Conservation (phyloP, 352 stramenopile genomes). For the Aphanomyces stellatus region DNA sequence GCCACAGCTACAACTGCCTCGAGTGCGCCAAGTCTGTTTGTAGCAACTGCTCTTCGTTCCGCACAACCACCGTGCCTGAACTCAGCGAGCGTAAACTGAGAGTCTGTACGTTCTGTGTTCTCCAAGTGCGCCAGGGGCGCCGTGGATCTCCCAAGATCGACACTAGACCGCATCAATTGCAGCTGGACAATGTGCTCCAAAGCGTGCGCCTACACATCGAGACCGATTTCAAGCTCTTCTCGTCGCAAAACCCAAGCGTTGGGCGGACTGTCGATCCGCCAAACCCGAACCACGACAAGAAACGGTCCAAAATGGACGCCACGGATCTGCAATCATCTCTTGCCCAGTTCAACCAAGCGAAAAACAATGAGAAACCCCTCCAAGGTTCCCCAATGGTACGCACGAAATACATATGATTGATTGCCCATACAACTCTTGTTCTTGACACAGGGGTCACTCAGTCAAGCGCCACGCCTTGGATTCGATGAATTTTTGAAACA, state of each 20-base stretch:
- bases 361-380: too few relatives aligned
- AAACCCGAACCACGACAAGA: too few relatives aligned
- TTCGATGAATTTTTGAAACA: too few relatives aligned
- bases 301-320: too few relatives aligned
- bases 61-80: slow-evolving; percentile 50
- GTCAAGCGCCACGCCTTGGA: too few relatives aligned
- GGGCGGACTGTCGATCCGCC: too few relatives aligned
- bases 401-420: too few relatives aligned
- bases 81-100: slow-evolving; percentile 65
- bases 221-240: slow-evolving; percentile 13
- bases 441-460: too few relatives aligned
- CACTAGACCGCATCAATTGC: slow-evolving; percentile 37
- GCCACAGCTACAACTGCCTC: slow-evolving; percentile 72
- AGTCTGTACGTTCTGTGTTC: slow-evolving; percentile 70
- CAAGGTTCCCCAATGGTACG: too few relatives aligned
- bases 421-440: too few relatives aligned
- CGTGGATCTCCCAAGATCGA: slow-evolving; percentile 58
- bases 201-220: not conserved
- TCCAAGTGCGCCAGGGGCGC: slow-evolving; percentile 60
- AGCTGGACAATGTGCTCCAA: slow-evolving; percentile 1
- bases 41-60: slow-evolving; percentile 63
- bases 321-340: too few relatives aligned
- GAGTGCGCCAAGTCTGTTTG: slow-evolving; percentile 76
- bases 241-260: not conserved
- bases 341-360: too few relatives aligned